These are phyloP conservation scores for Coelastrella sp. DNA, from an alignment of 139 green algal genomes.

Conservation along the genomic window DNA sequence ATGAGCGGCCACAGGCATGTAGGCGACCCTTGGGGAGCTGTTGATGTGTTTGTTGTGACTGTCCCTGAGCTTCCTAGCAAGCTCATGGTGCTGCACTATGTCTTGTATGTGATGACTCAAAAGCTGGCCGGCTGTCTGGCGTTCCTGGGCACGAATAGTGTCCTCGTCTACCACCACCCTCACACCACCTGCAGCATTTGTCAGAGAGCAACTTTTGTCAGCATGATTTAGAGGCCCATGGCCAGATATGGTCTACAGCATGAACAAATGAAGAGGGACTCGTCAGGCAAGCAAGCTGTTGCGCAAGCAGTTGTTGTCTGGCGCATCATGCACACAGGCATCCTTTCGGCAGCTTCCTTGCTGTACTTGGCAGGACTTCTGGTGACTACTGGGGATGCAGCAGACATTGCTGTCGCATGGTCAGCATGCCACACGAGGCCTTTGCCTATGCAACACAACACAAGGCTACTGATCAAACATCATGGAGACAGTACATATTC, in stretches of 20 bases:
- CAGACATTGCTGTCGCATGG: no score
- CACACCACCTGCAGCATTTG: constrained; percentile 18
- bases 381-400: no score
- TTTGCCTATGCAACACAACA: no score
- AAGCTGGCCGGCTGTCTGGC: constrained; percentile 8
- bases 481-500: no score
- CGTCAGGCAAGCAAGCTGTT: not conserved
- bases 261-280: no score
- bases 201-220: not conserved
- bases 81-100: constrained; percentile 5
- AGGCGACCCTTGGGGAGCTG: not conserved
- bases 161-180: constrained; percentile 29
- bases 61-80: constrained; percentile 1
- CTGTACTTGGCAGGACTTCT: not conserved
- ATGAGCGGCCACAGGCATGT: not conserved
- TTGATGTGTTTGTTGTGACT: not conserved
- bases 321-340: not conserved
- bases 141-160: constrained; percentile 6
- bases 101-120: not conserved
- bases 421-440: no score
- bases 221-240: not conserved
- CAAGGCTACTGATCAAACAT: no score
- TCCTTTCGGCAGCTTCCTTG: not conserved
- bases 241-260: no score
- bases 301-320: not conserved